Conservation (phyloP, 345 rosid genomes). For the Eucalyptus lansdowneana region DNA sequence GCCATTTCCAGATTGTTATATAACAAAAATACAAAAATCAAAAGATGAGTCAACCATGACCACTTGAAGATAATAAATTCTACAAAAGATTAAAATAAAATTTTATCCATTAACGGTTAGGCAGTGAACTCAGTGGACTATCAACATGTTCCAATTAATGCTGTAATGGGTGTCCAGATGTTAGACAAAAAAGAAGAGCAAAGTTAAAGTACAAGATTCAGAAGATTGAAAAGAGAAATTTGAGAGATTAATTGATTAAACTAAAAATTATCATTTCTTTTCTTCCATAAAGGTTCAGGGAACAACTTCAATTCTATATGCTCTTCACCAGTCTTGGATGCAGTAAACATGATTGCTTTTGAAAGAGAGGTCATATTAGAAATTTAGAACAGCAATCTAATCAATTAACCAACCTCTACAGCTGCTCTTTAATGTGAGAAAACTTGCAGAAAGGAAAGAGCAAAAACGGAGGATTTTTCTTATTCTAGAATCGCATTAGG, state of each 20-base stretch:
- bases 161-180: neutral
- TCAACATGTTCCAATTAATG: neutral
- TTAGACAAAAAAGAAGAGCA: neutral
- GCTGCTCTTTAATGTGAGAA: neutral
- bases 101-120: neutral
- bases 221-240: neutral
- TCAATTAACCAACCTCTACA: neutral
- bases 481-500: neutral
- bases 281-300: neutral
- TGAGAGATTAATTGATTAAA: neutral
- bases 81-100: neutral
- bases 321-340: neutral
- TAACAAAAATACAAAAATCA: neutral
- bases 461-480: neutral
- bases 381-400: neutral
- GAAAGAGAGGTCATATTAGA: neutral
- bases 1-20: neutral
- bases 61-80: neutral
- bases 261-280: neutral
- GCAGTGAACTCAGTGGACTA: neutral
- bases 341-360: neutral
- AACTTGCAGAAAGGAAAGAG: neutral
- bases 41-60: neutral
- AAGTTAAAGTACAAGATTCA: neutral
- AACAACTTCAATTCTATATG: neutral